Conservation (phyloP, 2,329 filamentous ascomycete genomes). For the Drechslera avenae region DNA sequence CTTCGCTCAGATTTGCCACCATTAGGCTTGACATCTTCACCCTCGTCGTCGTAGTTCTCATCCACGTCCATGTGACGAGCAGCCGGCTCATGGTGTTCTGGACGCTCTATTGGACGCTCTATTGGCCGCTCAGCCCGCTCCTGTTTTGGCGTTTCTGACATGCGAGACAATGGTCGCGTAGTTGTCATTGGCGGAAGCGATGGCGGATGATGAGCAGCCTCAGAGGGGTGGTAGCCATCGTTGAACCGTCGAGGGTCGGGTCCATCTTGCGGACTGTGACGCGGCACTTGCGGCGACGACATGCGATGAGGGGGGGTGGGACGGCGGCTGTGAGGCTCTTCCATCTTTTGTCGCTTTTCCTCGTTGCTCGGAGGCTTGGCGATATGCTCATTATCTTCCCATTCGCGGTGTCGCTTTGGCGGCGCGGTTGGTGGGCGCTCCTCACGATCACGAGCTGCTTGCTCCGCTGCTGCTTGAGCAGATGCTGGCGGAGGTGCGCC, state of each 20-base stretch:
- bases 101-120: constrained; percentile 24
- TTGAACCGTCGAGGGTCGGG: constrained; percentile 67
- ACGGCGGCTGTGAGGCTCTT: constrained; percentile 80
- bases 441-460: constrained; percentile 68
- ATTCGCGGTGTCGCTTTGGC: constrained; percentile 86
- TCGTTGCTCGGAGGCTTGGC: constrained; percentile 87
- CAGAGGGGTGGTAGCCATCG: constrained; percentile 87
- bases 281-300: constrained; percentile 64
- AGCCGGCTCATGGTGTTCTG: constrained; percentile 73
- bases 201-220: constrained; percentile 85
- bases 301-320: constrained; percentile 55
- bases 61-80: constrained; percentile 96
- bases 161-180: constrained; percentile 58
- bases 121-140: constrained; percentile 47
- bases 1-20: constrained; percentile 52
- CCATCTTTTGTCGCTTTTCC: constrained; percentile 82
- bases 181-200: constrained; percentile 58
- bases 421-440: constrained; percentile 74
- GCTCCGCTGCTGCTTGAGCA: constrained; percentile 70
- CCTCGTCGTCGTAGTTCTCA: constrained; percentile 95
- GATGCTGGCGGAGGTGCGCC: constrained; percentile 71
- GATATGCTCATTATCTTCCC: constrained; percentile 77
- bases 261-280: constrained; percentile 72
- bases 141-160: constrained; percentile 49
- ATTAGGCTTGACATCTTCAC: constrained; percentile 73